phyloP scores from a whole-genome alignment of 2,329 filamentous ascomycete genomes.

The Amesomyces nigricolor region DNA sequence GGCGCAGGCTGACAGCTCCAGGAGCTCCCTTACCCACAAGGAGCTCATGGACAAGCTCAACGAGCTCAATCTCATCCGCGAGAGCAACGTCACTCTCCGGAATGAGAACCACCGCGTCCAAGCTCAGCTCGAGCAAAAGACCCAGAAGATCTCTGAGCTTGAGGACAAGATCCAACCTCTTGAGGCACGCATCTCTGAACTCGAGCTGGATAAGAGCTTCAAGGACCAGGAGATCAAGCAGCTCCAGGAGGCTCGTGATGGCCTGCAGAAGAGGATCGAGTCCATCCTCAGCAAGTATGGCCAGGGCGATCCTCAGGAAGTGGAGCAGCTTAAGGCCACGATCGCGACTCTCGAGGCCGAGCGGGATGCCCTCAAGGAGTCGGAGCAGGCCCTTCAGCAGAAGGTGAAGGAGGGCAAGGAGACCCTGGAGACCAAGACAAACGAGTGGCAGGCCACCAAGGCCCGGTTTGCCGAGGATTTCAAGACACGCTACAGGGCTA shows the following conservation, averaged over 20 bases:
- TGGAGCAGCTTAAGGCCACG: constrained; percentile 80
- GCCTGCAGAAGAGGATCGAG: constrained; percentile 93
- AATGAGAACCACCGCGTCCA: constrained; percentile 79
- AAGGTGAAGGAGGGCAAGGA: constrained; percentile 49
- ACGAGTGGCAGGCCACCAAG: constrained; percentile 47
- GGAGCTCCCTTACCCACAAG: constrained; percentile 72
- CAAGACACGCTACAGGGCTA: constrained; percentile 53
- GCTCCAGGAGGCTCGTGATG: constrained; percentile 83
- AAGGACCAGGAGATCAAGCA: constrained; percentile 85
- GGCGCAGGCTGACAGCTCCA: constrained; percentile 65
- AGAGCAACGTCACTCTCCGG: constrained; percentile 87
- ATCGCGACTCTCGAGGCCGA: constrained; percentile 62
- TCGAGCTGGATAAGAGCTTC: constrained; percentile 74
- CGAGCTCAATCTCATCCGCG: constrained; percentile 90
- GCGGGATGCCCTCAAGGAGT: constrained; percentile 50
- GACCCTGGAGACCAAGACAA: constrained; percentile 49
- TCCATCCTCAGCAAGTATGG: constrained; percentile 96
- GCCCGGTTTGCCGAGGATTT: constrained; percentile 56
- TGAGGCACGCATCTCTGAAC: constrained; percentile 70
- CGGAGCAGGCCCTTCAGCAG: constrained; percentile 47
- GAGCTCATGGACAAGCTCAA: constrained; percentile 93
- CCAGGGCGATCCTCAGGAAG: constrained; percentile 85
- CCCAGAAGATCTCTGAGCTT: constrained; percentile 67
- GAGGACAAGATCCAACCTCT: constrained; percentile 73
- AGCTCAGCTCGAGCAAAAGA: constrained; percentile 68